Evolutionary conservation across 148 eudicot genomes (phyloP).

Genomic region (Cornus suecica): DNA sequence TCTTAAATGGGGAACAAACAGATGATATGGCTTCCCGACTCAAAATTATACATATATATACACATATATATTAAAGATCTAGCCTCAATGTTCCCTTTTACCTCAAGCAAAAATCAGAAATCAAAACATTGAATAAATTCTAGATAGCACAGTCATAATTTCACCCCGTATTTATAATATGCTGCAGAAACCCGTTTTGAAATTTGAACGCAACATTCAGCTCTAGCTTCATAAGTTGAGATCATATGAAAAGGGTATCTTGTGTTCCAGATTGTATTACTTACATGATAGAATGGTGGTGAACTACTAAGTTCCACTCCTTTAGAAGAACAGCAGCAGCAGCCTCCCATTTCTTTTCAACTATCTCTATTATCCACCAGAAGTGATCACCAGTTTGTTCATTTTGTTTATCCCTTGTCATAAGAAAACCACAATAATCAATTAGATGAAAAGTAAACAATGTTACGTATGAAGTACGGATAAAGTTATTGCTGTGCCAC

Average conservation of each 20-base stretch:
- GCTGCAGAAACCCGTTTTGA: not conserved
- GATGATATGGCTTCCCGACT: too few species aligned
- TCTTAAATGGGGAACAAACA: too few species aligned
- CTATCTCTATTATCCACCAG: constrained; percentile 27
- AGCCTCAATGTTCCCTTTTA: not conserved
- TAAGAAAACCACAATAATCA: not conserved
- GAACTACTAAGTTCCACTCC: constrained; percentile 44
- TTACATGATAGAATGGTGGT: constrained; percentile 59
- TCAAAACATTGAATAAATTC: not conserved
- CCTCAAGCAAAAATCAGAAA: not conserved
- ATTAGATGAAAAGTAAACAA: not conserved
- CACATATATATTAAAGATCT: too few species aligned
- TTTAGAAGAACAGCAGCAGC: constrained; percentile 60
- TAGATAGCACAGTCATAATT: not conserved
- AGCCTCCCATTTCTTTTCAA: constrained; percentile 57
- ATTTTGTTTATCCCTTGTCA: constrained; percentile 14
- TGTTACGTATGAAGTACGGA: not conserved
- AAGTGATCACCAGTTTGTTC: constrained; percentile 24
- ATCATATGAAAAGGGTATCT: not conserved
- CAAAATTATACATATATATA: too few species aligned
- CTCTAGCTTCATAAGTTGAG: not conserved
- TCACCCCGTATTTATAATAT: not conserved
- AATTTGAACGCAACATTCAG: not conserved
- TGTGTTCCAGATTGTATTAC: constrained; percentile 16
- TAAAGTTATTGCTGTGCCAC: too few species aligned